Base-by-base conservation (phyloP, 768 basidiomycete species). In the Boletus patriciae region DNA sequence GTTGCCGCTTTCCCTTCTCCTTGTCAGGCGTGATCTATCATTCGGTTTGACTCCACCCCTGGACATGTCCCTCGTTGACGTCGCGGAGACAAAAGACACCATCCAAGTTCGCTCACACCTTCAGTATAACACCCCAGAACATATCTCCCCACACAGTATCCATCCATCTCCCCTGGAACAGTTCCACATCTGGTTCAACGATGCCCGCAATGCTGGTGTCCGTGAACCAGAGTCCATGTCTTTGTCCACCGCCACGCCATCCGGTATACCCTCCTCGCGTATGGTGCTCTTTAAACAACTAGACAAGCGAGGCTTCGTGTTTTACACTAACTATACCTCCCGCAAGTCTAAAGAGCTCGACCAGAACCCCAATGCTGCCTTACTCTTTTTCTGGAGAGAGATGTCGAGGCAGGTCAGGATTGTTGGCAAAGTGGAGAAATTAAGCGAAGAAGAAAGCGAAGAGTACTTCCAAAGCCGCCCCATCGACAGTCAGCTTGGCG, bases 271-370 rank as follows among this genome's bases (percentile, higher is more conserved):
- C 25, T 93, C 92, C 37, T 84, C 88, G 12, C 85, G 96, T 62
- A 82, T 92, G 73, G 94, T 98, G 53, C 85, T 98, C 57, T 84
- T 98, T 67, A 97, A 95, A 73, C 83, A 93, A 68, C 84, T 92
- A 65, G 97, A 98, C 77, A 67, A 79, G 31, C 84, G 78, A 52
- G 97, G 97, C 49, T 98, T 98, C 76, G 83, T 96, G 55, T 97
- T 98, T 77, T 99, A 83, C 80, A 98, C 96, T 33, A 99, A 99
- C 75, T 98, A 98, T 76, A 83, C 85, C 40, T 96, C 94, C 12
- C 84, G 95, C 62, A 99, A 98, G 75, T 94, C 92, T 4, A 68
- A 74, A 41, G 97, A 98, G 70, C 80, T 98, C 29, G 55, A 73
- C 7, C 80, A 76, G 38, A 94, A 94, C 67, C 91, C 92, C 0